Percentiles rank a stretch among this genome's conserved stretches.
These are phyloP conservation scores for Stramenopiles sp. DNA, from an alignment of 352 stramenopile species.

Conservation along the genomic window DNA sequence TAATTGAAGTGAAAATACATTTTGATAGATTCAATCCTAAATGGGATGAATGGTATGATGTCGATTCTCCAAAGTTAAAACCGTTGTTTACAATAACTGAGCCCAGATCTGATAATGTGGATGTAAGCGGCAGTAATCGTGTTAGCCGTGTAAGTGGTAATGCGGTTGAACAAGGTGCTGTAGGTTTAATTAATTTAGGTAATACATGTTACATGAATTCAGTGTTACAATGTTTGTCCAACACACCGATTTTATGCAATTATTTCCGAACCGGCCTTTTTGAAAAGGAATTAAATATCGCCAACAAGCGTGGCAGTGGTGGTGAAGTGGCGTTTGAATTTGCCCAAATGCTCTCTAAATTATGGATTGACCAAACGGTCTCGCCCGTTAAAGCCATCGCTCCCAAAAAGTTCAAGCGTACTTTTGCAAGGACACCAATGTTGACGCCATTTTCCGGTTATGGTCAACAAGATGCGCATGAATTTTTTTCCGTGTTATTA, in stretches of 20 bases:
- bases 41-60: conserved; percentile 6
- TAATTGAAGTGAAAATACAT: not conserved
- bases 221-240: conserved; percentile 18
- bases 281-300: conserved; percentile 41
- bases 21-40: not conserved
- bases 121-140: not conserved
- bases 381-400: conserved; percentile 13
- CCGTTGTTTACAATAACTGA: not conserved
- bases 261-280: conserved; percentile 15
- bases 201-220: conserved; percentile 23
- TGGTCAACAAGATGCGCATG: conserved; percentile 66
- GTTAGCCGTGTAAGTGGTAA: not conserved
- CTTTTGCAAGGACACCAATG: conserved; percentile 14
- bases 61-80: not conserved
- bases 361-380: conserved; percentile 30
- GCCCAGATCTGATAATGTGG: not conserved
- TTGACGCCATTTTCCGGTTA: conserved; percentile 44
- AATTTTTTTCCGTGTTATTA: conserved; percentile 39
- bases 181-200: conserved; percentile 15
- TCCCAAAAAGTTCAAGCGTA: conserved; percentile 25
- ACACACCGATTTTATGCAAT: conserved; percentile 10
- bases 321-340: conserved; percentile 52
- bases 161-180: conserved; percentile 10
- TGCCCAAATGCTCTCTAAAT: conserved; percentile 34
- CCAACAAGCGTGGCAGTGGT: conserved; percentile 51